Conservation (phyloP, 352 stramenopile species). For the Phytophthora tubulina region DNA sequence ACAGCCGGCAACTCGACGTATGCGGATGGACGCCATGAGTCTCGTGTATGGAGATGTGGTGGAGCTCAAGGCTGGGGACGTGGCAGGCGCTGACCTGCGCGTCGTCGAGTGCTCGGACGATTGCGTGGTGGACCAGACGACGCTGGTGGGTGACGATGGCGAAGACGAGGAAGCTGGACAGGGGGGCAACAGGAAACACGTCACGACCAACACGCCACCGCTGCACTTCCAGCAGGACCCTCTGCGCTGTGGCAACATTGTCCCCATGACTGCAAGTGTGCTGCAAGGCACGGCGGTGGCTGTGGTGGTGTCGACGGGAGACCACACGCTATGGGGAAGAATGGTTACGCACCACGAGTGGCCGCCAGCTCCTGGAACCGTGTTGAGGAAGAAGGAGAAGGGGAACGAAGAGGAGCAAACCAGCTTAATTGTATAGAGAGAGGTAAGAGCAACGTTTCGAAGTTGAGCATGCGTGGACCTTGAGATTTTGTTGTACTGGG, state of each 20-base stretch:
- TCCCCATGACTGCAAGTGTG: constrained; percentile 75
- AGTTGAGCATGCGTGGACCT: background rate
- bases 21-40: constrained; percentile 92
- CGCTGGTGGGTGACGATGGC: constrained; percentile 45
- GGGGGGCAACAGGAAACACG: constrained; percentile 45
- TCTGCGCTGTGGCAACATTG: constrained; percentile 68
- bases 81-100: constrained; percentile 91
- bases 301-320: constrained; percentile 79
- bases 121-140: constrained; percentile 76
- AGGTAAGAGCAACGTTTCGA: background rate
- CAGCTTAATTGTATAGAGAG: constrained; percentile 44
- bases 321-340: constrained; percentile 77
- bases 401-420: constrained; percentile 34
- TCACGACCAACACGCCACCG: constrained; percentile 37
- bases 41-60: constrained; percentile 95
- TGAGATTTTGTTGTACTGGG: constrained; percentile 11
- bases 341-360: constrained; percentile 70
- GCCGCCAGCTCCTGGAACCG: constrained; percentile 41
- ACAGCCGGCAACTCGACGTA: constrained; percentile 62
- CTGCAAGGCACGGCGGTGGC: constrained; percentile 62
- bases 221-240: constrained; percentile 37
- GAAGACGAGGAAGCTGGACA: constrained; percentile 40
- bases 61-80: constrained; percentile 87
- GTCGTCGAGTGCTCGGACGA: constrained; percentile 83
- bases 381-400: constrained; percentile 26